Conservation (phyloP, 2,329 filamentous ascomycete species). For the Hypocrella siamensis region DNA sequence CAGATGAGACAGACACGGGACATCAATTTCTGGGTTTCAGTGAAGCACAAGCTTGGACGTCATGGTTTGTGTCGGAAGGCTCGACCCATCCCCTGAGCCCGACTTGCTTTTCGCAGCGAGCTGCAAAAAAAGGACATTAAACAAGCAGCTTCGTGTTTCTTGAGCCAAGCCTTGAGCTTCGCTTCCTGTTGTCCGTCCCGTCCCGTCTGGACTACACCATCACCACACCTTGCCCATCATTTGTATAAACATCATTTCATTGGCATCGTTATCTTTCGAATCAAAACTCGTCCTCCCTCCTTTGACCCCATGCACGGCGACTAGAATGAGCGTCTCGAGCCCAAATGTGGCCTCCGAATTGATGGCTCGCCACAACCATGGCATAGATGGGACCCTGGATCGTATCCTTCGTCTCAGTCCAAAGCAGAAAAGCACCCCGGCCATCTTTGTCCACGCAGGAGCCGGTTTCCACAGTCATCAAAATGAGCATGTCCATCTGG, state of each 20-base stretch:
- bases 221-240: slow-evolving; percentile 1
- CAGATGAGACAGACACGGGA: too few species aligned
- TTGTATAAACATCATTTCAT: slow-evolving; percentile 3
- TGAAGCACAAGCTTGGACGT: too few species aligned
- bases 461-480: slow-evolving; percentile 83
- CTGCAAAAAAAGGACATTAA: too few species aligned
- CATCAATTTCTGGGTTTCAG: too few species aligned
- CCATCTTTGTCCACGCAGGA: slow-evolving; percentile 90
- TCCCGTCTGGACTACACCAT: slow-evolving; percentile 2
- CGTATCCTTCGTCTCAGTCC: slow-evolving; percentile 20
- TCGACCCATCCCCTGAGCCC: too few species aligned
- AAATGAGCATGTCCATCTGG: slow-evolving; percentile 73
- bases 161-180: too few species aligned
- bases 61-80: too few species aligned
- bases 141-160: too few species aligned
- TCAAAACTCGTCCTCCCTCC: not conserved
- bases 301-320: slow-evolving; percentile 8
- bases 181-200: slow-evolving; percentile 2
- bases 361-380: slow-evolving; percentile 28
- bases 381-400: slow-evolving; percentile 25
- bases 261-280: slow-evolving; percentile 2
- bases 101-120: too few species aligned
- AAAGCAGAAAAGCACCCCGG: slow-evolving; percentile 31
- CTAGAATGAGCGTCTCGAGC: slow-evolving; percentile 14
- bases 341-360: slow-evolving; percentile 19